Percentiles rank a stretch among this genome's conserved stretches.
These are phyloP conservation scores for Penicillium frequentans DNA, from an alignment of 2,329 filamentous ascomycete genomes.

Conservation along the genomic window DNA sequence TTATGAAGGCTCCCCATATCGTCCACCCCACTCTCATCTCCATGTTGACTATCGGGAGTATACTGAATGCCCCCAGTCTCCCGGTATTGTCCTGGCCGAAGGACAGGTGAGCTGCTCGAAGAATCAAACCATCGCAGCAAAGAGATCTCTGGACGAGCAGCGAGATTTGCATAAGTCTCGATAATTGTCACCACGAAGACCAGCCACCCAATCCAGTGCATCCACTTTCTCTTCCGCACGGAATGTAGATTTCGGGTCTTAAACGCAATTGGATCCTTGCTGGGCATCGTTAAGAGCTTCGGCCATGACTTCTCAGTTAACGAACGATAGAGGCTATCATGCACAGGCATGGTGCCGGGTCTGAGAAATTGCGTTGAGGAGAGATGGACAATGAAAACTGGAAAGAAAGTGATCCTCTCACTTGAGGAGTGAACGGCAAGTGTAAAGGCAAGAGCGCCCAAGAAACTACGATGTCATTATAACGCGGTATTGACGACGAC, in stretches of 20 bases:
- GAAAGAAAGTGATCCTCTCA: background rate
- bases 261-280: conserved; percentile 3
- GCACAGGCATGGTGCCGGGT: background rate
- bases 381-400: background rate
- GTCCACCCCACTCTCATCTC: conserved; percentile 5
- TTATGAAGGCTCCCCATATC: conserved; percentile 14
- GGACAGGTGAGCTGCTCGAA: background rate
- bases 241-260: background rate
- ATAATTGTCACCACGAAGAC: conserved; percentile 9
- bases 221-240: conserved; percentile 6
- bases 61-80: background rate
- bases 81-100: conserved; percentile 23
- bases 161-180: conserved; percentile 7
- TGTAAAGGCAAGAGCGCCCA: background rate
- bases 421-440: background rate
- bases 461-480: conserved; percentile 17
- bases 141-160: conserved; percentile 5
- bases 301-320: conserved; percentile 3
- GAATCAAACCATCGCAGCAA: background rate
- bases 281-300: background rate
- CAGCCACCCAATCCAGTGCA: conserved; percentile 14
- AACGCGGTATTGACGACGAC: conserved; percentile 14
- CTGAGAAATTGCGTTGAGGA: background rate
- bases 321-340: background rate
- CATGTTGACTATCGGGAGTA: background rate